A percentile compares a stretch with the other conserved stretches of the same genome.
Evolutionary conservation across 441 rosid genomes (phyloP).

Genomic region (Populus hybrid): DNA sequence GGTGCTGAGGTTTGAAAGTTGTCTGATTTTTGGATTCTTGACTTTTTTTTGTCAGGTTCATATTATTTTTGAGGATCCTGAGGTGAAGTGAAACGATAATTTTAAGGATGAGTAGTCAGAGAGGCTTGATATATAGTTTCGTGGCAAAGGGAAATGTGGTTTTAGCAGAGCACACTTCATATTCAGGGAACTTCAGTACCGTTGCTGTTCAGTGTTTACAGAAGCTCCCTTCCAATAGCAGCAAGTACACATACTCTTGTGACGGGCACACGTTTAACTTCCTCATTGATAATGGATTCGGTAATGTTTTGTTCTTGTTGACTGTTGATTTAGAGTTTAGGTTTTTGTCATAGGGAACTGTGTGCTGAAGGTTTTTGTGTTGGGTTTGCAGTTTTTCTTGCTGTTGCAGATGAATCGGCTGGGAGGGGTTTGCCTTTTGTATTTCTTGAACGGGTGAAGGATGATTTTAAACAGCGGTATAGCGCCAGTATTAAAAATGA

Average conservation of each 20-base stretch:
- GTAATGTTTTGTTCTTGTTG: constrained; percentile 29
- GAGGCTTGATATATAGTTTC: constrained; percentile 92
- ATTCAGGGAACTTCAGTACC: constrained; percentile 94
- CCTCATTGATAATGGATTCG: constrained; percentile 74
- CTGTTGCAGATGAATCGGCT: constrained; percentile 85
- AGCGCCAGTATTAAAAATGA: constrained; percentile 57
- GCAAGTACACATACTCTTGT: constrained; percentile 94
- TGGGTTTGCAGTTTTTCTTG: constrained; percentile 75
- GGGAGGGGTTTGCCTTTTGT: constrained; percentile 89
- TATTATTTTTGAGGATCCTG: not conserved
- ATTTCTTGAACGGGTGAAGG: constrained; percentile 87
- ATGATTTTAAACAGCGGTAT: constrained; percentile 84
- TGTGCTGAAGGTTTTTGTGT: constrained; percentile 16
- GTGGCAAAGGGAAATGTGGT: constrained; percentile 93
- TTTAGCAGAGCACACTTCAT: constrained; percentile 88
- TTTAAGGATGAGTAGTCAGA: constrained; percentile 63
- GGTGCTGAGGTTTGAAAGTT: not conserved
- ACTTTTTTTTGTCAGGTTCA: not conserved
- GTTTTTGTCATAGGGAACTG: constrained; percentile 8
- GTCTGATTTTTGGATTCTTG: constrained; percentile 2
- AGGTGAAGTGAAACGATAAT: not conserved
- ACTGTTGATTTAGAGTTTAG: not conserved
- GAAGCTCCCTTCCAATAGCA: constrained; percentile 84
- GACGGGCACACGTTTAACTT: constrained; percentile 94
- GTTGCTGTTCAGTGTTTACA: constrained; percentile 96